Evolutionary conservation across 2,329 filamentous ascomycete genomes (phyloP).

Genomic region (Tolypocladium sp.): DNA sequence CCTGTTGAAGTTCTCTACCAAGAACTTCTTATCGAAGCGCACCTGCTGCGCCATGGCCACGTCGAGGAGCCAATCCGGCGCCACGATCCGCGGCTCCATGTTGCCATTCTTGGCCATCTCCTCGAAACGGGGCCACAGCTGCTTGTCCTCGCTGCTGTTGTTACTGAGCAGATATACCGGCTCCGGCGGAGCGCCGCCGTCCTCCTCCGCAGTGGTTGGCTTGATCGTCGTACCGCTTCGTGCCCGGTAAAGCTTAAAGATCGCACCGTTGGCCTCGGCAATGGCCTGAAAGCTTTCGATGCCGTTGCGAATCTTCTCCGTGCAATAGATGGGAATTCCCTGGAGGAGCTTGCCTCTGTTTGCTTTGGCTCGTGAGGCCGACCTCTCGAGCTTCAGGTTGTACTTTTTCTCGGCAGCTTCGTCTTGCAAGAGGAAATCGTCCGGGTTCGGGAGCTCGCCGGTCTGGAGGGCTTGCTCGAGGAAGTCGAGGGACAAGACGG

Average conservation of each 20-base stretch:
- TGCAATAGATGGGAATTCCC: constrained; percentile 76
- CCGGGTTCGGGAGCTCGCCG: constrained; percentile 52
- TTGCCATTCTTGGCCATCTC: constrained; percentile 70
- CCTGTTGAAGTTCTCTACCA: constrained; percentile 35
- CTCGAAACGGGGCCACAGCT: constrained; percentile 71
- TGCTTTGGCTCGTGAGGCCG: constrained; percentile 59
- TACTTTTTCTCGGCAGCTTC: constrained; percentile 62
- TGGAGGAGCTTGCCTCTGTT: constrained; percentile 71
- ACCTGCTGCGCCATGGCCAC: constrained; percentile 83
- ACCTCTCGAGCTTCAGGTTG: constrained; percentile 58
- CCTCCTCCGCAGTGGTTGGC: constrained; percentile 55
- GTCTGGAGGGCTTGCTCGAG: constrained; percentile 68
- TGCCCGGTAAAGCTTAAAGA: constrained; percentile 68
- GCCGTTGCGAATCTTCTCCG: constrained; percentile 69
- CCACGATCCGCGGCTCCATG: constrained; percentile 73
- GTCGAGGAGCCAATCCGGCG: constrained; percentile 81
- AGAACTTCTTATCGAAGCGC: constrained; percentile 55
- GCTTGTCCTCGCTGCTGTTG: constrained; percentile 54
- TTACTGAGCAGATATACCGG: constrained; percentile 80
- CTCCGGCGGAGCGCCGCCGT: constrained; percentile 51
- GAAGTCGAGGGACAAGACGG: constrained; percentile 68
- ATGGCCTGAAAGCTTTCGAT: constrained; percentile 80
- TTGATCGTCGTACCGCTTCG: constrained; percentile 60
- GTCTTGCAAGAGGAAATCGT: constrained; percentile 63
- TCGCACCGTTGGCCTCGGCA: constrained; percentile 79